Conservation (phyloP, 306 rosid genomes). For the Cucurbita maxima region DNA sequence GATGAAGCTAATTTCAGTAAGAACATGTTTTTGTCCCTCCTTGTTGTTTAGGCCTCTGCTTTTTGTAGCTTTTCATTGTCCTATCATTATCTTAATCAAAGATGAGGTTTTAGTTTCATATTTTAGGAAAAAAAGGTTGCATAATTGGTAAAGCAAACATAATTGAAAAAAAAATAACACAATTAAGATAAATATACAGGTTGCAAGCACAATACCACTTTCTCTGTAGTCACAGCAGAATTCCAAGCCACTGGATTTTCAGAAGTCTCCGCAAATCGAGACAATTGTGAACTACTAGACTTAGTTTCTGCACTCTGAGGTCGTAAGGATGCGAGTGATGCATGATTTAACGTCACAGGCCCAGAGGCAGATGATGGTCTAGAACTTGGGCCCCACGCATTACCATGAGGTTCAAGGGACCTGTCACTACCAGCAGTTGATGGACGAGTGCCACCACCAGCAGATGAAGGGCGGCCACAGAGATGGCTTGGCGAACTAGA, state of each 20-base stretch:
- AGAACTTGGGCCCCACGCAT: slow-evolving; percentile 70
- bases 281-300: slow-evolving; percentile 91
- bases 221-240: slow-evolving; percentile 62
- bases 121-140: not conserved
- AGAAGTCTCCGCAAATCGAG: slow-evolving; percentile 76
- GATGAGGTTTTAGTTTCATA: not conserved
- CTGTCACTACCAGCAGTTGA: slow-evolving; percentile 89
- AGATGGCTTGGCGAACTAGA: slow-evolving; percentile 61
- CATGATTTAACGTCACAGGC: slow-evolving; percentile 48
- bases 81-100: not conserved
- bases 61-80: not conserved
- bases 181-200: not conserved
- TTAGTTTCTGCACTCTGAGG: slow-evolving; percentile 97
- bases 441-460: slow-evolving; percentile 86
- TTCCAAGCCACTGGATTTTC: slow-evolving; percentile 74
- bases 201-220: slow-evolving; percentile 36
- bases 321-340: slow-evolving; percentile 55
- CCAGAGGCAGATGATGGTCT: slow-evolving; percentile 98
- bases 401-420: slow-evolving; percentile 42
- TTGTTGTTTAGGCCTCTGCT: not conserved
- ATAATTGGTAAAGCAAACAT: not conserved
- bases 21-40: not conserved
- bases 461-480: slow-evolving; percentile 81
- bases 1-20: not conserved
- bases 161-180: not conserved